phyloP scores from a whole-genome alignment of 148 eudicot genomes.

The Rhododendron henanense region DNA sequence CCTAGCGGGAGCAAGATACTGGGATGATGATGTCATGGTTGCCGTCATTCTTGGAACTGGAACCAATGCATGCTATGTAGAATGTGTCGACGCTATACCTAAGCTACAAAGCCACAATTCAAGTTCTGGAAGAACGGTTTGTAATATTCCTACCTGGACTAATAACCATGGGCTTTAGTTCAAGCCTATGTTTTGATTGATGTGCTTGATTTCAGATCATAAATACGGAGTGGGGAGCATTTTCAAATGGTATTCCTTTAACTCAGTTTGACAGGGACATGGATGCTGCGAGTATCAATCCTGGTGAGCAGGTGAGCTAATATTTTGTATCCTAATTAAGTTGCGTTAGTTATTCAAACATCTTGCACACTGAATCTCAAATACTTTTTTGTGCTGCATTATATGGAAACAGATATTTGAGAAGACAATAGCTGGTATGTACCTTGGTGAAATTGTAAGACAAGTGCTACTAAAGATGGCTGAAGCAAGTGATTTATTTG shows the following conservation, averaged over 20 bases:
- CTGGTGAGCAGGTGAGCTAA: slow-evolving; percentile 57
- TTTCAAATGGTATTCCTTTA: slow-evolving; percentile 67
- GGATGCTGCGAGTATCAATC: slow-evolving; percentile 79
- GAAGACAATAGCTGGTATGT: slow-evolving; percentile 83
- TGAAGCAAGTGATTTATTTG: slow-evolving; percentile 52
- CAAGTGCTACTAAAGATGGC: slow-evolving; percentile 68
- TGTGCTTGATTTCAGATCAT: slow-evolving; percentile 42
- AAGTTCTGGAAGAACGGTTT: slow-evolving; percentile 49
- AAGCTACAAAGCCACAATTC: slow-evolving; percentile 34
- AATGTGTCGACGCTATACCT: slow-evolving; percentile 52
- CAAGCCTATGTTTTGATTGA: neutral
- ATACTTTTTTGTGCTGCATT: neutral
- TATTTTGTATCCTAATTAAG: neutral
- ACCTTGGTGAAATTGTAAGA: slow-evolving; percentile 77
- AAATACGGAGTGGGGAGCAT: slow-evolving; percentile 84
- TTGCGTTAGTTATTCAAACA: neutral
- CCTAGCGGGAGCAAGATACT: slow-evolving; percentile 68
- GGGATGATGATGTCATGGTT: slow-evolving; percentile 73
- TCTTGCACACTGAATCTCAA: neutral
- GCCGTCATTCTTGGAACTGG: slow-evolving; percentile 87
- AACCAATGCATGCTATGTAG: slow-evolving; percentile 81
- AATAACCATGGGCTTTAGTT: neutral
- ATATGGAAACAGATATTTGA: slow-evolving; percentile 51
- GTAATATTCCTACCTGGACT: neutral
- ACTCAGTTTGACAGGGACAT: slow-evolving; percentile 63